Evolutionary conservation across 2,329 filamentous ascomycete genomes (phyloP), one percentile per base, ranked within the genome.

Genomic region (Hymenoscyphus linearis): DNA sequence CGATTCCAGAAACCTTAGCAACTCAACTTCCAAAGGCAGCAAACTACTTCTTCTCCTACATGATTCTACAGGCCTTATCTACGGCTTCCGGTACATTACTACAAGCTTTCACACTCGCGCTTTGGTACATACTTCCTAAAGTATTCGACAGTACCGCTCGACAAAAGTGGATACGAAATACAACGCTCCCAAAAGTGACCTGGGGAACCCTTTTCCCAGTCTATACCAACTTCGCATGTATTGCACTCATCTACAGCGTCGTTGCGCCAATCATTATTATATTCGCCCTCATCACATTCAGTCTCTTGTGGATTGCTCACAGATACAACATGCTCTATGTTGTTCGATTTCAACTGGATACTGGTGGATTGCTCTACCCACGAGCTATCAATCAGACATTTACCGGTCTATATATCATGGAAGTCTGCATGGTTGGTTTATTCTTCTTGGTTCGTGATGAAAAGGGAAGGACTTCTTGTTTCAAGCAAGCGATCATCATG

Each of bases 41-140:
- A 68, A 96, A 97, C 72, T 99, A 98, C 75, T 99, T 98, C 79
- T 98, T 97, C 80, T 93, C 91, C 0, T 99, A 99, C 82, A 93
- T 99, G 86, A 88, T 97, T 72, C 86, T 99, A 10, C 95, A 98
- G 71, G 91, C 93, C 0, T 81, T 98, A 69, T 92, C 91, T 65
- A 92, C 91, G 65, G 96, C 92, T 74, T 93, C 93, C 1, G 92
- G 90, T 74, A 93, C 91, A 0, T 79, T 98, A 3, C 79, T 97
- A 13, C 95, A 98, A 71, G 83, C 96, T 26, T 85, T 85, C n/a
- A 84, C 86, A 3, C 81, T 99, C 3, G 71, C 92, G 53, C 80
- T 88, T 65, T 96, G 93, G 87, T 96, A 92, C 69, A 70, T 98
- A 25, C 74, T 96, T 53, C 88, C 90, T 1, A 89, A 87, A 1